Evolutionary conservation across 2,329 filamentous ascomycete species (phyloP).

Genomic region (Botryotinia convoluta): DNA sequence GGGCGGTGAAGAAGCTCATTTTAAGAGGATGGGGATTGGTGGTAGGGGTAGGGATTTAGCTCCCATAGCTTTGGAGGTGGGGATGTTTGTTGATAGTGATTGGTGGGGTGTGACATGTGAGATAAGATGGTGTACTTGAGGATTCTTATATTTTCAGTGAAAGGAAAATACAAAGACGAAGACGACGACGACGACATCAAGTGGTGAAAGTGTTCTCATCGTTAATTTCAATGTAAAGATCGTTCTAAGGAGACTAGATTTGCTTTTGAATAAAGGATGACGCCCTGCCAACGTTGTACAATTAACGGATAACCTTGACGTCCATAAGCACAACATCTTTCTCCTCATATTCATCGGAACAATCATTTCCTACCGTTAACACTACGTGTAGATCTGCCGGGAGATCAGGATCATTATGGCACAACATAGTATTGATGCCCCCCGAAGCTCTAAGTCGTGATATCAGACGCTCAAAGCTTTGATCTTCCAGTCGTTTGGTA

Average conservation of each 20-base stretch:
- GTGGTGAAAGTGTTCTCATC: neutral
- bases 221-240: neutral
- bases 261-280: neutral
- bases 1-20: constrained; percentile 2
- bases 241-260: neutral
- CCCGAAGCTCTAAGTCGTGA: neutral
- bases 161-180: neutral
- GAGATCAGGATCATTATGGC: neutral
- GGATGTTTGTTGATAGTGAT: neutral
- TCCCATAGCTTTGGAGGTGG: neutral
- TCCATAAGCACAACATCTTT: neutral
- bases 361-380: neutral
- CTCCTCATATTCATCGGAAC: neutral
- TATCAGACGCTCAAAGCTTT: neutral
- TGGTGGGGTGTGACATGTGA: neutral
- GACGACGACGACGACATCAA: neutral
- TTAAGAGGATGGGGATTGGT: neutral
- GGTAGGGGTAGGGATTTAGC: neutral
- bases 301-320: neutral
- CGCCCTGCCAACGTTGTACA: neutral
- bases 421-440: neutral
- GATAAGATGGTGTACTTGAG: neutral
- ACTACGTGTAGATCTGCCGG: neutral
- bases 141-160: neutral
- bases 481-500: neutral